Evolutionary conservation across 2,329 filamentous ascomycete genomes (phyloP).

Genomic region (Fusarium sp.): DNA sequence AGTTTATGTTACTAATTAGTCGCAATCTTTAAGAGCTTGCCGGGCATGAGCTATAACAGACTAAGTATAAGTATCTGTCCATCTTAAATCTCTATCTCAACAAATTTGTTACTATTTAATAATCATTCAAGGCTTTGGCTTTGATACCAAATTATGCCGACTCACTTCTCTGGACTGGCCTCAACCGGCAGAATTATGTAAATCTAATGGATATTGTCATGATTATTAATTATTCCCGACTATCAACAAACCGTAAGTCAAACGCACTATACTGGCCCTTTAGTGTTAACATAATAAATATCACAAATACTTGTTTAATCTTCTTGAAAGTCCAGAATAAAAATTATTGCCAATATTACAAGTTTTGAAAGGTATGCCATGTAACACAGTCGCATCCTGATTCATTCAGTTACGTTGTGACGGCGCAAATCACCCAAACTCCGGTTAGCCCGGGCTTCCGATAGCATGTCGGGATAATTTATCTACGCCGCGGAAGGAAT

Average conservation of each 20-base stretch:
- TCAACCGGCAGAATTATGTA: background rate
- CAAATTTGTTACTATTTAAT: background rate
- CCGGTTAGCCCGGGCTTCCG: background rate
- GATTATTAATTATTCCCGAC: background rate
- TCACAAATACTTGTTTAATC: fast-evolving
- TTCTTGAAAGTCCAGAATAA: fast-evolving
- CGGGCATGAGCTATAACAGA: too few relatives aligned
- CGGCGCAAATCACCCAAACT: background rate
- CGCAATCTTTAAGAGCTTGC: background rate
- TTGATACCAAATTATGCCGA: fast-evolving
- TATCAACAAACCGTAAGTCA: background rate
- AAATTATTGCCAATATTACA: fast-evolving
- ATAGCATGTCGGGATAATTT: background rate
- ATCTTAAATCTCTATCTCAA: fast-evolving
- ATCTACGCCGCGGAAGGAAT: background rate
- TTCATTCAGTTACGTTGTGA: too few relatives aligned
- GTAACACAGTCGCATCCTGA: too few relatives aligned
- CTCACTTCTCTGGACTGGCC: background rate
- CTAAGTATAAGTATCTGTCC: background rate
- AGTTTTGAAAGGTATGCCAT: fast-evolving
- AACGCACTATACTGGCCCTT: too few relatives aligned
- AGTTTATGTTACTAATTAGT: background rate
- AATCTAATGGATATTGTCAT: fast-evolving
- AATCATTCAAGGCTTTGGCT: background rate
- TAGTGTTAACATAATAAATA: fast-evolving